Evolutionary conservation across 1,284 basidiomycete species (phyloP).

Genomic region (Rhizoctonia solani): DNA sequence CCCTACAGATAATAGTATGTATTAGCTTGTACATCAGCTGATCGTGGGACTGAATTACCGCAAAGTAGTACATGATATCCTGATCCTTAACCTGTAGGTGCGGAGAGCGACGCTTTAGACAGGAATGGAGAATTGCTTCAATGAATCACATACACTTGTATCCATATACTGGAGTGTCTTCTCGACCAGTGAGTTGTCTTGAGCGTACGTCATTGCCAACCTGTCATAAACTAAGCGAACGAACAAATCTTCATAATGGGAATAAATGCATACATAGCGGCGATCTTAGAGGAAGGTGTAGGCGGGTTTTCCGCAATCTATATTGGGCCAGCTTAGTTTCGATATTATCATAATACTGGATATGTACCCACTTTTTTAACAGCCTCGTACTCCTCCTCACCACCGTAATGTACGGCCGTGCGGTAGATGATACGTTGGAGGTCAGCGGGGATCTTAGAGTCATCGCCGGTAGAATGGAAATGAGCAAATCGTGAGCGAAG

Average conservation of each 20-base stretch:
- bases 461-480: slow-evolving; percentile 74
- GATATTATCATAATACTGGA: not conserved
- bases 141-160: slow-evolving; percentile 44
- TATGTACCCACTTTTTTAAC: slow-evolving; percentile 66
- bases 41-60: slow-evolving; percentile 8
- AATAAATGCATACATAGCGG: slow-evolving; percentile 62
- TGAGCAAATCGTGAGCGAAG: slow-evolving; percentile 74
- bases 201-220: slow-evolving; percentile 52
- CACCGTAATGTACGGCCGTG: slow-evolving; percentile 71
- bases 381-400: slow-evolving; percentile 76
- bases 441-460: slow-evolving; percentile 79
- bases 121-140: not conserved
- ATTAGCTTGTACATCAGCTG: slow-evolving; percentile 20
- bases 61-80: slow-evolving; percentile 59
- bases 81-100: slow-evolving; percentile 59
- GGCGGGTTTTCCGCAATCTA: slow-evolving; percentile 55
- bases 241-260: slow-evolving; percentile 43
- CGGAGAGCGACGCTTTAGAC: not conserved
- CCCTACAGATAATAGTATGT: slow-evolving; percentile 50
- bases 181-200: slow-evolving; percentile 55
- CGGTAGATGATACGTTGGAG: slow-evolving; percentile 60
- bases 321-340: not conserved
- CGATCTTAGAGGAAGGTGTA: slow-evolving; percentile 70
- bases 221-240: not conserved
- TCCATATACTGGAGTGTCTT: slow-evolving; percentile 64